Evolutionary conservation across 495 filamentous ascomycete genomes (phyloP).

Genomic region (Penicillium ucsense): DNA sequence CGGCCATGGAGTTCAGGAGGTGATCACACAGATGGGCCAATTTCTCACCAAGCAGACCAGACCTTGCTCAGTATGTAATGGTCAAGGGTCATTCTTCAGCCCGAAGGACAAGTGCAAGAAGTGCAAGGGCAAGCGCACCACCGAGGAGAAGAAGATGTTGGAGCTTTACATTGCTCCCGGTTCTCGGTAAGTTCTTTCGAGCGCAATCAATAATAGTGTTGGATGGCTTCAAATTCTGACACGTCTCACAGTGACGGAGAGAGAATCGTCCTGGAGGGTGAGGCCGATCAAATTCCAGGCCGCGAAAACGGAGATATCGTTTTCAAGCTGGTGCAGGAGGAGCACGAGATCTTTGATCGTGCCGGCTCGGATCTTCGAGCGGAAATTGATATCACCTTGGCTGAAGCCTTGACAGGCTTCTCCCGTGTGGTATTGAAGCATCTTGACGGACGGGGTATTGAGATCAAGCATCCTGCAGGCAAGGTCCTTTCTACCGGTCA

Average conservation of each 20-base stretch:
- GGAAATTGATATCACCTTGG: slow-evolving; percentile 65
- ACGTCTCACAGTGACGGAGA: slow-evolving; percentile 57
- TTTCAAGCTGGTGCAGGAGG: slow-evolving; percentile 73
- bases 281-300: slow-evolving; percentile 89
- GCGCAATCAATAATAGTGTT: too few species aligned
- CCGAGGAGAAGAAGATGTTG: slow-evolving; percentile 78
- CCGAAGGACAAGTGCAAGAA: slow-evolving; percentile 97
- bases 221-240: slow-evolving; percentile 8
- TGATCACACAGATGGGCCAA: slow-evolving; percentile 67
- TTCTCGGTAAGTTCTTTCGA: slow-evolving; percentile 41
- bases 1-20: slow-evolving; percentile 62
- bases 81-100: slow-evolving; percentile 72
- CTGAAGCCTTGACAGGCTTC: slow-evolving; percentile 82
- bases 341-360: slow-evolving; percentile 70
- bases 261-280: slow-evolving; percentile 79
- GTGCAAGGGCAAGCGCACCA: slow-evolving; percentile 83
- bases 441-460: slow-evolving; percentile 86
- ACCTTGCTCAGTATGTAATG: slow-evolving; percentile 68
- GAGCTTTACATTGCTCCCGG: slow-evolving; percentile 95
- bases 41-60: slow-evolving; percentile 68
- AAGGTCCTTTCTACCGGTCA: slow-evolving; percentile 71
- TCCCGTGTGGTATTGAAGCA: slow-evolving; percentile 85
- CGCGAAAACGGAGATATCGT: slow-evolving; percentile 88
- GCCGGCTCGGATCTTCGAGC: slow-evolving; percentile 78
- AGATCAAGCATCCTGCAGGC: slow-evolving; percentile 60